Evolutionary conservation across 202 grass and related monocot genomes (phyloP).

Genomic region (Setaria italica): DNA sequence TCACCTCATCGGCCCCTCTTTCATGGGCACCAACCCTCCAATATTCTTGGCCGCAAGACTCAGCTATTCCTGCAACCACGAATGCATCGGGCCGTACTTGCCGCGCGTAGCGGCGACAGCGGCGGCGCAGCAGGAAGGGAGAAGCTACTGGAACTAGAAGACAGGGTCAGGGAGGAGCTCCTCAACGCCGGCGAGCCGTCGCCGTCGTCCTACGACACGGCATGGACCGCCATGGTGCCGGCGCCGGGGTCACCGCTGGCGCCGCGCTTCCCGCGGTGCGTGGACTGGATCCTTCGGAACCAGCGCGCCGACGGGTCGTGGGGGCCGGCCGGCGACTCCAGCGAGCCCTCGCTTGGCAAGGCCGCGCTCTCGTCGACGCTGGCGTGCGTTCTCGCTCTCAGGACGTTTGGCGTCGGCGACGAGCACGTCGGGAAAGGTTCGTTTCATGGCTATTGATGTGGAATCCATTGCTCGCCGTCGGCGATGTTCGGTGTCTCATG

Average conservation of each 20-base stretch:
- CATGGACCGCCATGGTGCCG: neutral
- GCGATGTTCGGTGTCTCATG: too few species aligned
- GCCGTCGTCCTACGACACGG: neutral
- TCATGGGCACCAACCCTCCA: too few species aligned
- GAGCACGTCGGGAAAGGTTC: constrained; percentile 51
- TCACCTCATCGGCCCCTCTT: too few species aligned
- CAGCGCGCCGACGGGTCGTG: neutral
- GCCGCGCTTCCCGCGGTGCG: neutral
- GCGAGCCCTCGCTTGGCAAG: constrained; percentile 37
- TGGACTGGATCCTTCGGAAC: neutral
- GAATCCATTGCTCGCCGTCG: too few species aligned
- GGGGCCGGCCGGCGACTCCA: too few species aligned
- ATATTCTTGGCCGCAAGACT: too few species aligned
- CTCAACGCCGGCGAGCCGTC: neutral
- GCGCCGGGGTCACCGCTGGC: neutral
- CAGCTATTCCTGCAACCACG: too few species aligned
- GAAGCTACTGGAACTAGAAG: too few species aligned
- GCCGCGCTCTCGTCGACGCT: constrained; percentile 54
- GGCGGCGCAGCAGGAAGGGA: too few species aligned
- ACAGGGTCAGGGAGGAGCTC: neutral
- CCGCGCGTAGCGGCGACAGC: too few species aligned
- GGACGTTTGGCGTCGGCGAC: constrained; percentile 51
- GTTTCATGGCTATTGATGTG: too few species aligned
- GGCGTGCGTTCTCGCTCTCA: constrained; percentile 59
- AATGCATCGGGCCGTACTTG: too few species aligned